A percentile compares a stretch with the other conserved stretches of the same genome.
Conservation (phyloP, 2,329 filamentous ascomycete genomes). For the Calcarisporium arbuscula region DNA sequence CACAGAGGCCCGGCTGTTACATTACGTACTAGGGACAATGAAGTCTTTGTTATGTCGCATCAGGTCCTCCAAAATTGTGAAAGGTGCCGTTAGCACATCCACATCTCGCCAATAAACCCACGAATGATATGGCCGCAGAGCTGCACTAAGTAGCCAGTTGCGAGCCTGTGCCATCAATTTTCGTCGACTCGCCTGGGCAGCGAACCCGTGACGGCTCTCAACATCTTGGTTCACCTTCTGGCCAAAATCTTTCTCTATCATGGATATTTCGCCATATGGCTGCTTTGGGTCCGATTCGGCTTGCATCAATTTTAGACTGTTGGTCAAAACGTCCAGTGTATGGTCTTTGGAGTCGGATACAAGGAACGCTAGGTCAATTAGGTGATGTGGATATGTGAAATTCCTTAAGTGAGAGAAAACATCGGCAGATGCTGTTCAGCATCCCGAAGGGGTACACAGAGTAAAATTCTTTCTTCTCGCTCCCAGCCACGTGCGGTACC, state of each 20-base stretch:
- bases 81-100: constrained; percentile 94
- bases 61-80: constrained; percentile 92
- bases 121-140: constrained; percentile 87
- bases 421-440: constrained; percentile 87
- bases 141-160: constrained; percentile 94
- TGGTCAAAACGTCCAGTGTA: constrained; percentile 69
- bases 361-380: constrained; percentile 93
- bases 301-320: constrained; percentile 74
- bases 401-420: constrained; percentile 99
- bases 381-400: constrained; percentile 92
- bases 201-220: constrained; percentile 94
- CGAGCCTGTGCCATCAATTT: constrained; percentile 97
- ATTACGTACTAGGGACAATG: constrained; percentile 94
- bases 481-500: constrained; percentile 94
- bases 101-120: constrained; percentile 99
- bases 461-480: constrained; percentile 85
- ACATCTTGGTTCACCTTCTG: constrained; percentile 98
- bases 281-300: constrained; percentile 70
- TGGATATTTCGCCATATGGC: constrained; percentile 91
- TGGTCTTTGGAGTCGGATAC: constrained; percentile 96
- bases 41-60: constrained; percentile 99
- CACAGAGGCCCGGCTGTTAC: neutral
- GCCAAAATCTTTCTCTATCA: constrained; percentile 98
- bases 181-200: constrained; percentile 84
- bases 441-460: constrained; percentile 91